Conservation (phyloP, 306 rosid species). For the Citrullus amarus region DNA sequence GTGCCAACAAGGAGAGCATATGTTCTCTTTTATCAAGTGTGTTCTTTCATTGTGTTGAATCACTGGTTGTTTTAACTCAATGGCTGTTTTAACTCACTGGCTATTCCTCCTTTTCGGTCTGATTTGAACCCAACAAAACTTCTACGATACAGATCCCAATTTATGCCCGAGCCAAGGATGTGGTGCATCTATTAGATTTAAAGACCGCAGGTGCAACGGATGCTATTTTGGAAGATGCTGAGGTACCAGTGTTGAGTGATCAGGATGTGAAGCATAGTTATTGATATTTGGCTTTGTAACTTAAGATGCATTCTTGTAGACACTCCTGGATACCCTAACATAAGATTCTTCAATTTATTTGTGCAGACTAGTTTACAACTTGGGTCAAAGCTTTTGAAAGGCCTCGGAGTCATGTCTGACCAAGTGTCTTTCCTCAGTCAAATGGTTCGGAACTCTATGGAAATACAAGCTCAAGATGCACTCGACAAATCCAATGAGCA, state of each 20-base stretch:
- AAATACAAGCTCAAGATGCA: constrained; percentile 71
- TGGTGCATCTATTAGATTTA: constrained; percentile 74
- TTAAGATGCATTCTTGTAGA: background rate
- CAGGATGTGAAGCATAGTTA: background rate
- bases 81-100: too few species aligned
- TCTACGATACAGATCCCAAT: constrained; percentile 62
- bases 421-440: constrained; percentile 83
- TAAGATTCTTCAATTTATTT: constrained; percentile 15
- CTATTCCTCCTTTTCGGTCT: background rate
- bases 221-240: constrained; percentile 83
- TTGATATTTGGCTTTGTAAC: background rate
- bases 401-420: constrained; percentile 95
- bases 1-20: background rate
- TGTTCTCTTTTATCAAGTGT: background rate
- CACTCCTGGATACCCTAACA: background rate
- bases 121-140: constrained; percentile 2
- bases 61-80: background rate
- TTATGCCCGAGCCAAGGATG: constrained; percentile 84
- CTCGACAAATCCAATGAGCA: constrained; percentile 28
- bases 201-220: constrained; percentile 92
- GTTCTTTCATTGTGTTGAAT: background rate
- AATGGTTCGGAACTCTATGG: constrained; percentile 83
- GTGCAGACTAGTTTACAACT: constrained; percentile 90
- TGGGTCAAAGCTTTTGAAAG: constrained; percentile 91
- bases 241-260: constrained; percentile 30